phyloP scores from a whole-genome alignment of 441 rosid genomes.

The Mallotus repandus region DNA sequence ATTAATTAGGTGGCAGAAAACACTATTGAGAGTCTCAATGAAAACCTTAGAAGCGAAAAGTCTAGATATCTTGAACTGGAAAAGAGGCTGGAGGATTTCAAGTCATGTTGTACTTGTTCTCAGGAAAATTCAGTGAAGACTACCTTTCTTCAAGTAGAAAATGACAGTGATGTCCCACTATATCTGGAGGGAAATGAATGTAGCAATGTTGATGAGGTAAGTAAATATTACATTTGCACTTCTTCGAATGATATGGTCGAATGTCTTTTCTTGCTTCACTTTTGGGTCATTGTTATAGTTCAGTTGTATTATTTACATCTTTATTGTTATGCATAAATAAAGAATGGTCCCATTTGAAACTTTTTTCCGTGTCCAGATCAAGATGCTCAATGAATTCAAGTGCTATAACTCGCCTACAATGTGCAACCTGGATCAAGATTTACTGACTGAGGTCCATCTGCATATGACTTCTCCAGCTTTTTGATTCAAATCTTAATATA shows the following conservation, averaged over 20 bases:
- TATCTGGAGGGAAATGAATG: slow-evolving; percentile 26
- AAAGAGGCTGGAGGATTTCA: slow-evolving; percentile 49
- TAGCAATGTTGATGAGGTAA: slow-evolving; percentile 35
- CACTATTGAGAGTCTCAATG: slow-evolving; percentile 52
- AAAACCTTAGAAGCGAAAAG: slow-evolving; percentile 51
- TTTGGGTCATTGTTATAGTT: background rate
- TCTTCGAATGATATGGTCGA: background rate
- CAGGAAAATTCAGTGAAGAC: slow-evolving; percentile 29
- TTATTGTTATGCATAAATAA: slow-evolving; percentile 3
- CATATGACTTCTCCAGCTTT: background rate
- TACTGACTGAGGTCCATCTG: slow-evolving; percentile 22
- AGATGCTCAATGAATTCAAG: background rate
- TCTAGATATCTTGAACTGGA: slow-evolving; percentile 45
- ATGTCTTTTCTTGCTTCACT: background rate
- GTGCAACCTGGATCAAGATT: slow-evolving; percentile 32
- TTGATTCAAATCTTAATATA: slow-evolving; percentile 1
- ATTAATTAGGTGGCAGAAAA: slow-evolving; percentile 63
- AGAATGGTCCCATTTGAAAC: background rate
- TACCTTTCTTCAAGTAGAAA: slow-evolving; percentile 26
- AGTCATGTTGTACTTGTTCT: slow-evolving; percentile 45
- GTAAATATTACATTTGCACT: slow-evolving; percentile 1
- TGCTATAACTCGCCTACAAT: slow-evolving; percentile 13
- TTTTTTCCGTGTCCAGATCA: slow-evolving; percentile 29
- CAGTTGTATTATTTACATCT: background rate
- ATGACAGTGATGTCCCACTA: slow-evolving; percentile 26